A percentile compares a stretch with the other conserved stretches of the same genome.
phyloP scores from a whole-genome alignment of 352 stramenopile species.

The Globisporangium nunn region DNA sequence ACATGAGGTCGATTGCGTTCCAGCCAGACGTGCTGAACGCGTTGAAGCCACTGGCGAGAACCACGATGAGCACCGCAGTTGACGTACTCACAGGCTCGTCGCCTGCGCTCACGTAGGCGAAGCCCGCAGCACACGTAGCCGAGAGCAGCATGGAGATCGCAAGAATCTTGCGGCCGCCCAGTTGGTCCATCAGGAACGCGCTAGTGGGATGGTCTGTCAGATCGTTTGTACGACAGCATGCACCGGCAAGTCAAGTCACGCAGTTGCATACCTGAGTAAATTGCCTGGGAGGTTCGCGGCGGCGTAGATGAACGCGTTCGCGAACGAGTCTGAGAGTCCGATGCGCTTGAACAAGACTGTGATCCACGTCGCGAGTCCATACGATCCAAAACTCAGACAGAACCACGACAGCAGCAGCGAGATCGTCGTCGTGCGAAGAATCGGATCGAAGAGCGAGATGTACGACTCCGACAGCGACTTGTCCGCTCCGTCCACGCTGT shows the following conservation, averaged over 20 bases:
- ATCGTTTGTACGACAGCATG: background rate
- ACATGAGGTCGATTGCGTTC: slow-evolving; percentile 91
- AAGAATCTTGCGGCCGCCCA: slow-evolving; percentile 62
- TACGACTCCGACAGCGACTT: slow-evolving; percentile 21
- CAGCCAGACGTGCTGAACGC: slow-evolving; percentile 86
- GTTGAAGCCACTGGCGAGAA: slow-evolving; percentile 86
- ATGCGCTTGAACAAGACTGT: slow-evolving; percentile 91
- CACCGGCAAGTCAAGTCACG: too few relatives aligned
- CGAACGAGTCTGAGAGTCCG: slow-evolving; percentile 82
- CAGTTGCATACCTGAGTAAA: slow-evolving; percentile 45
- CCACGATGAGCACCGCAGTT: slow-evolving; percentile 53
- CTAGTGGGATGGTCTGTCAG: slow-evolving; percentile 11
- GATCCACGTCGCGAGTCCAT: slow-evolving; percentile 92
- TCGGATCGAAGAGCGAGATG: slow-evolving; percentile 40
- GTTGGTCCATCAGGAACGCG: slow-evolving; percentile 57
- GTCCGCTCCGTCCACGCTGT: slow-evolving; percentile 12
- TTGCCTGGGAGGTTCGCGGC: slow-evolving; percentile 89
- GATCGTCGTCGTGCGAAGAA: slow-evolving; percentile 54
- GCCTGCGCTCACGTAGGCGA: slow-evolving; percentile 56
- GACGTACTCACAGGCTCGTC: slow-evolving; percentile 11
- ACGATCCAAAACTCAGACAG: slow-evolving; percentile 81
- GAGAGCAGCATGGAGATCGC: slow-evolving; percentile 70
- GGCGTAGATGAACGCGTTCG: slow-evolving; percentile 91
- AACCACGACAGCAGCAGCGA: slow-evolving; percentile 63
- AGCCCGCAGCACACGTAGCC: slow-evolving; percentile 52